phyloP scores from a whole-genome alignment of 306 rosid species.

The Cucurbita pepo region DNA sequence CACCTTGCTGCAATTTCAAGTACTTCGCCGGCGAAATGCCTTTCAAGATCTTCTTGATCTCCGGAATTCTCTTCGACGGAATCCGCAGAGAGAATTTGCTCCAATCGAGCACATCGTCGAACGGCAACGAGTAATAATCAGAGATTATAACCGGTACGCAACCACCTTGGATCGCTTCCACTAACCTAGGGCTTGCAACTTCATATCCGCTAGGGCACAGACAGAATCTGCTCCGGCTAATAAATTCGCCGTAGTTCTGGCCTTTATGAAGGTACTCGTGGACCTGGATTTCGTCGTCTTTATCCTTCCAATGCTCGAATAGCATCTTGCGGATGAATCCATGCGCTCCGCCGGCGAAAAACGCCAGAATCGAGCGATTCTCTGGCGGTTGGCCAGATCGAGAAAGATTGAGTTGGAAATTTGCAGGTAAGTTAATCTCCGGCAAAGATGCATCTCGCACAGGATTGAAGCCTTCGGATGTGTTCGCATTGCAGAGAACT shows the following conservation, averaged over 20 bases:
- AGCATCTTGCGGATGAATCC: conserved; percentile 32
- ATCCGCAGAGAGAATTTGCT: conserved; percentile 31
- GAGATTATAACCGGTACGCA: conserved; percentile 66
- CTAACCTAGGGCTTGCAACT: conserved; percentile 73
- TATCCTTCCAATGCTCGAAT: conserved; percentile 40
- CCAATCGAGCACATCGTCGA: conserved; percentile 63
- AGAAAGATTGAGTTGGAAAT: conserved; percentile 9
- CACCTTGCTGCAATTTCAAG: conserved; percentile 24
- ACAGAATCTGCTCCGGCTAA: conserved; percentile 47
- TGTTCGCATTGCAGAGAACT: conserved; percentile 61
- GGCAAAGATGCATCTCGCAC: conserved; percentile 42
- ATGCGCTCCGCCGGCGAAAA: conserved; percentile 65
- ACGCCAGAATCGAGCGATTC: conserved; percentile 35
- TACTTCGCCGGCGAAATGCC: conserved; percentile 20
- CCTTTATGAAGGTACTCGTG: conserved; percentile 33
- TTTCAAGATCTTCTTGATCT: conserved; percentile 35
- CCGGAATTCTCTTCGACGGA: conserved; percentile 27
- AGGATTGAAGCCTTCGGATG: conserved; percentile 46
- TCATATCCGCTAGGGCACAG: conserved; percentile 75
- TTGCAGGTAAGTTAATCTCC: conserved; percentile 29
- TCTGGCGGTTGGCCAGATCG: neutral
- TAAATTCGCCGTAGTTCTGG: conserved; percentile 15
- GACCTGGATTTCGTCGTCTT: conserved; percentile 40
- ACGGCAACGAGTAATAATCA: conserved; percentile 34
- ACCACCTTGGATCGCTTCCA: conserved; percentile 36